A percentile compares a stretch with the other conserved stretches of the same genome.
Conservation (phyloP, 2,329 filamentous ascomycete species). For the Fusarium devonianum region DNA sequence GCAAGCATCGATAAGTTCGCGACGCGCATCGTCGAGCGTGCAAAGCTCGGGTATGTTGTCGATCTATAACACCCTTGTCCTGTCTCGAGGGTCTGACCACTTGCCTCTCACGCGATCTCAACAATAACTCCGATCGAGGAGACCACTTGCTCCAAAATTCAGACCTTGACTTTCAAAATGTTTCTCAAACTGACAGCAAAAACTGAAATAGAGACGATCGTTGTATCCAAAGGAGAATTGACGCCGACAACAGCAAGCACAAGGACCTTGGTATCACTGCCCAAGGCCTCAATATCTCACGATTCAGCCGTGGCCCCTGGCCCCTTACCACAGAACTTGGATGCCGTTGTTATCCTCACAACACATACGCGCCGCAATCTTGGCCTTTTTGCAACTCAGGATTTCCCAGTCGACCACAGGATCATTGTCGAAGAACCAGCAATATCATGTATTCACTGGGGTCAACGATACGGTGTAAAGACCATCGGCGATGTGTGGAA, state of each 20-base stretch:
- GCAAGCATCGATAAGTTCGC: background rate
- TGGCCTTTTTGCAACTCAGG: constrained; percentile 33
- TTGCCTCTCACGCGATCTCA: background rate
- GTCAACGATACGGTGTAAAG: constrained; percentile 2
- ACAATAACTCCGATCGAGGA: background rate
- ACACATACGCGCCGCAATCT: constrained; percentile 5
- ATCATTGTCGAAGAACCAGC: constrained; percentile 34
- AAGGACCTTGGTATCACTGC: background rate
- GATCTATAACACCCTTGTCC: background rate
- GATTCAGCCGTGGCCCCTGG: background rate
- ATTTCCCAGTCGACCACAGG: constrained; percentile 5
- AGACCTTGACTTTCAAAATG: background rate
- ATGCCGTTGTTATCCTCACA: constrained; percentile 16
- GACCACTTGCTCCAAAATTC: background rate
- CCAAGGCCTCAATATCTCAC: background rate
- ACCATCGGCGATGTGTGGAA: constrained; percentile 26
- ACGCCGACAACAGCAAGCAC: background rate
- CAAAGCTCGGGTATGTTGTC: constrained; percentile 3
- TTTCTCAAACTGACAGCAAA: background rate
- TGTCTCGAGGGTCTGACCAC: background rate
- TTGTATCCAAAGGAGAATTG: background rate
- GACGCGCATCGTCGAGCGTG: background rate
- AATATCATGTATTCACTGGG: constrained; percentile 25
- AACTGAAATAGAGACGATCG: background rate
- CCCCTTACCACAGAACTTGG: constrained; percentile 9